Base-by-base conservation (phyloP, 2,329 filamentous ascomycete species). In the Diaporthe humulicola region DNA sequence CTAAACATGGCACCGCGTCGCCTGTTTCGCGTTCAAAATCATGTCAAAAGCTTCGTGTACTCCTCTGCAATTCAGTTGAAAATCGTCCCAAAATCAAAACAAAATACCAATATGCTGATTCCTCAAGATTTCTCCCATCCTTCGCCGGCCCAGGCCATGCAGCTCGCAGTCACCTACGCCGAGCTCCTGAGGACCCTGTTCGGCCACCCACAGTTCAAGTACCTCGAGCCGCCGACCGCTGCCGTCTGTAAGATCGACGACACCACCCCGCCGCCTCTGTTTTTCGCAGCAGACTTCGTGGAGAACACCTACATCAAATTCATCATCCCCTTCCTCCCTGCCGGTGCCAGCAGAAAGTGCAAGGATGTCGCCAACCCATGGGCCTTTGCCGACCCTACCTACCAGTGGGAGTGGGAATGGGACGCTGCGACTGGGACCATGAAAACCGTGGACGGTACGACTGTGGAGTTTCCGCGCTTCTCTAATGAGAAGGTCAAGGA, bases 371-470 rank as follows among this genome's bases (percentile, higher is more conserved):
- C 10, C 61, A 67, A 67, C 42, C 61, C 61, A 1, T 67, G 61
- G 61, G 61, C 61, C 14, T 14, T 1, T 9, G 61, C 61, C 42
- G 61, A 67, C 45, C 61, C 61, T 0, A 22, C 50, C 45, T 67
- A 67, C 30, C 42, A 22, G 30, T 67, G 61, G 61, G 61, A 67
- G 30, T 67, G 61, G 61, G 61, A 67, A 45, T 67, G 61, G 61
- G 61, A 67, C 42, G 61, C 61, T 6, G 45, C 61, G 12, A 8
- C 30, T 17, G 61, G 61, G 22, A 10, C 61, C 12, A 50, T 67
- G 42, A 67, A 28, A n/a, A 4, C 28, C 14, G 61, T 45, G 45
- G 42, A 30, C 14, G 61, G 42, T 8, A 6, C 28, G 30, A 10
- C 22, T 5, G 36, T 67, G 6, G 61, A 67, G 12, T 67, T 67